Percentiles rank a stretch among this genome's conserved stretches.
phyloP scores from a whole-genome alignment of 2,329 filamentous ascomycete genomes.

The Colletotrichum karsti region DNA sequence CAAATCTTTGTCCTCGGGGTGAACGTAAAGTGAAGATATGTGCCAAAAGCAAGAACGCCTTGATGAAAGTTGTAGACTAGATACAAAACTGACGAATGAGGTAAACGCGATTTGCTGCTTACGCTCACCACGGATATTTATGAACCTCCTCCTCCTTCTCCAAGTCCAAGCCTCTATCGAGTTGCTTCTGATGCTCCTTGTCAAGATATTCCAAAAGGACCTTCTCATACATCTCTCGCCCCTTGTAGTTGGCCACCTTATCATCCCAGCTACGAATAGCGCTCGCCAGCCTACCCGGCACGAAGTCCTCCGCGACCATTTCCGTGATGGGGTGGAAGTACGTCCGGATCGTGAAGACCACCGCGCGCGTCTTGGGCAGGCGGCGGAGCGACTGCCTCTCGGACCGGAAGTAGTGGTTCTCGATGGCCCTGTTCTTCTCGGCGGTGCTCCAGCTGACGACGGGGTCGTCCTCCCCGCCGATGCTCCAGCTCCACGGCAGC shows the following conservation, averaged over 20 bases:
- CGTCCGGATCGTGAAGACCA: slow-evolving; percentile 81
- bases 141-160: slow-evolving; percentile 66
- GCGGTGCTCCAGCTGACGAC: slow-evolving; percentile 78
- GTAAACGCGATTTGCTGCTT: no score
- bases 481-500: slow-evolving; percentile 79
- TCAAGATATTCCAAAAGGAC: slow-evolving; percentile 83
- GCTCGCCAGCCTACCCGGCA: slow-evolving; percentile 80
- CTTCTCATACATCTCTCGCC: slow-evolving; percentile 76
- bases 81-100: no score
- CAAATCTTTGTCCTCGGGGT: no score
- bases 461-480: slow-evolving; percentile 75
- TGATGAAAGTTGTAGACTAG: no score
- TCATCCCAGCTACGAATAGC: slow-evolving; percentile 84
- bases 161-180: slow-evolving; percentile 71
- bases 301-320: slow-evolving; percentile 75
- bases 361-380: slow-evolving; percentile 63
- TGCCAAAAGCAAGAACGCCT: no score
- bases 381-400: slow-evolving; percentile 77
- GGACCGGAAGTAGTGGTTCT: slow-evolving; percentile 80
- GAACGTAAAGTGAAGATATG: no score
- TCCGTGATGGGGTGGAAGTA: slow-evolving; percentile 79
- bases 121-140: slow-evolving; percentile 66
- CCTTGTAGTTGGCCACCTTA: slow-evolving; percentile 81
- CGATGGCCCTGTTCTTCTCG: slow-evolving; percentile 75
- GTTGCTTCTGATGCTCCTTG: slow-evolving; percentile 75